phyloP scores from a whole-genome alignment of 352 stramenopile species.

The Phytophthora citricola region DNA sequence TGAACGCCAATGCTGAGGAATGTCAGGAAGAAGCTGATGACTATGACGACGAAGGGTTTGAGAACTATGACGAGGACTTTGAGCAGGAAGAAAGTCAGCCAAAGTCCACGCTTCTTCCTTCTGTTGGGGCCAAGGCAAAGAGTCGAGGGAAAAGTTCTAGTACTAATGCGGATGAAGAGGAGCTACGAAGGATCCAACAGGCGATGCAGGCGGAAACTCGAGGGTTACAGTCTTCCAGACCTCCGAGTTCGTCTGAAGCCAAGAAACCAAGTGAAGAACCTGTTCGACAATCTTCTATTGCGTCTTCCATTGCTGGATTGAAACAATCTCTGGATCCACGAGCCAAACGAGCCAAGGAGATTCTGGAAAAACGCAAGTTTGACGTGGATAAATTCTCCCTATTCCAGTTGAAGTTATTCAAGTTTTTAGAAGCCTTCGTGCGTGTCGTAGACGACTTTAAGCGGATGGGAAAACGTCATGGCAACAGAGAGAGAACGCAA shows the following conservation, averaged over 20 bases:
- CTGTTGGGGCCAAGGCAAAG: slow-evolving; percentile 27
- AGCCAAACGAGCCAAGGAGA: slow-evolving; percentile 62
- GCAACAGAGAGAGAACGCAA: slow-evolving; percentile 18
- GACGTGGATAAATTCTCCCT: slow-evolving; percentile 75
- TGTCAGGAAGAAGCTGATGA: slow-evolving; percentile 71
- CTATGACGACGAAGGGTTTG: slow-evolving; percentile 76
- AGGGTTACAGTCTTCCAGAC: slow-evolving; percentile 40
- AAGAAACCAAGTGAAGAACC: slow-evolving; percentile 17
- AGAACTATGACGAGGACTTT: slow-evolving; percentile 73
- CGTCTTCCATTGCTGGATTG: slow-evolving; percentile 74
- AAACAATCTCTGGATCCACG: slow-evolving; percentile 77
- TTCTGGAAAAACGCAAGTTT: slow-evolving; percentile 66
- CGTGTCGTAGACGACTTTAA: too few relatives aligned
- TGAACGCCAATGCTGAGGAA: slow-evolving; percentile 80
- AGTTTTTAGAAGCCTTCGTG: slow-evolving; percentile 68
- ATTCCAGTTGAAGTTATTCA: slow-evolving; percentile 72
- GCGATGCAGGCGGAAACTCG: slow-evolving; percentile 71
- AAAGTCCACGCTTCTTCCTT: slow-evolving; percentile 30
- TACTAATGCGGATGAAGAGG: slow-evolving; percentile 23
- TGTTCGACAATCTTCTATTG: slow-evolving; percentile 39
- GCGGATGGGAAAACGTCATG: slow-evolving; percentile 63
- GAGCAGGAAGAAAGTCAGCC: slow-evolving; percentile 46
- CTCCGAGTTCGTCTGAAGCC: slow-evolving; percentile 29
- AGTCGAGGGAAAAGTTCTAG: slow-evolving; percentile 20
- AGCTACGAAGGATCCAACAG: slow-evolving; percentile 69